Conservation (phyloP, 1,284 basidiomycete genomes). For the Malassezia japonica region DNA sequence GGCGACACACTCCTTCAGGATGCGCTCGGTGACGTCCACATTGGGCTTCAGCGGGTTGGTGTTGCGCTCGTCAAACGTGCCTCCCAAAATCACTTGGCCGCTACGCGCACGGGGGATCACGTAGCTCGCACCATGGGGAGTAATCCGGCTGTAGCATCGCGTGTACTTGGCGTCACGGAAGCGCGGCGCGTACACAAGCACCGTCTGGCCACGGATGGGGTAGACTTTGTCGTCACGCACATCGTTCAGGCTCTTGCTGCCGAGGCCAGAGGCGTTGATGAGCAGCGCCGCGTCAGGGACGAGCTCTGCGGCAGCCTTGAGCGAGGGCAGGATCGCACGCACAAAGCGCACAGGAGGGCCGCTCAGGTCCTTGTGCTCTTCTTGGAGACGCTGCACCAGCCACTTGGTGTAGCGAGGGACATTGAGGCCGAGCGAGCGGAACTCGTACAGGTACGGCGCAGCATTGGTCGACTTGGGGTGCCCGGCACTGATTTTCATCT, state of each 20-base stretch:
- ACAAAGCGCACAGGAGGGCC: constrained; percentile 23
- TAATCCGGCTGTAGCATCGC: constrained; percentile 26
- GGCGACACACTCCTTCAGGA: constrained; percentile 50
- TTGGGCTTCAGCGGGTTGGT: constrained; percentile 41
- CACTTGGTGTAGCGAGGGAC: constrained; percentile 30
- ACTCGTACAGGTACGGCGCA: constrained; percentile 20
- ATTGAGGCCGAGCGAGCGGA: constrained; percentile 27
- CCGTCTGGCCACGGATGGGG: constrained; percentile 77
- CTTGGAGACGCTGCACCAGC: constrained; percentile 25
- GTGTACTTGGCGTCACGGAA: constrained; percentile 17
- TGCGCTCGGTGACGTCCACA: constrained; percentile 51
- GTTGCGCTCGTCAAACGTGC: constrained; percentile 52
- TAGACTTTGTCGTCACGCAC: constrained; percentile 64
- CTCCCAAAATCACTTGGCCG: constrained; percentile 55
- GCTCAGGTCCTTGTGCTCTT: constrained; percentile 1
- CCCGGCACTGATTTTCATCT: background rate
- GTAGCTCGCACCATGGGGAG: constrained; percentile 46
- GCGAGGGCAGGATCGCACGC: constrained; percentile 18
- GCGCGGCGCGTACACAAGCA: constrained; percentile 63
- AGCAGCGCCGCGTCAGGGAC: constrained; percentile 34
- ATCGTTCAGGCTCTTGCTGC: constrained; percentile 30
- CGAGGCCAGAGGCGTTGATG: constrained; percentile 52
- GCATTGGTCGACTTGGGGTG: background rate
- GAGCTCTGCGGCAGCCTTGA: constrained; percentile 14
- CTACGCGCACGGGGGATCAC: constrained; percentile 55